Conservation (phyloP, 164 flowering plant species). For the Dillenia turbinata region DNA sequence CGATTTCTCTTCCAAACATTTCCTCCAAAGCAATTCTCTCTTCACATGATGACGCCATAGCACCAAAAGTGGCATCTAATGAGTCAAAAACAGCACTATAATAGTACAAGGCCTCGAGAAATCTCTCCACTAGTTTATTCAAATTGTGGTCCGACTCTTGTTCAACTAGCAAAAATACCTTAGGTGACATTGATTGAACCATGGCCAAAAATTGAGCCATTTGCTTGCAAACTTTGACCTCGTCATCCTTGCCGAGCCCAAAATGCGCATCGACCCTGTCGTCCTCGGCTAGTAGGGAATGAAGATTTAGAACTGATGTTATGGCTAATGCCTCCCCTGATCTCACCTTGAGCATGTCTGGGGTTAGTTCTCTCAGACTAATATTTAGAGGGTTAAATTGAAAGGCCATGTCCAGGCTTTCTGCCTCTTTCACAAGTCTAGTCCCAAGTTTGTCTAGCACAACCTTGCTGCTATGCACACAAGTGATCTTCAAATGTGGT, state of each 20-base stretch:
- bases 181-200: slow-evolving; percentile 28
- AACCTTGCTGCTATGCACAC: slow-evolving; percentile 15
- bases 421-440: slow-evolving; percentile 31
- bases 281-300: slow-evolving; percentile 33
- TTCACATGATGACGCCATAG: neutral
- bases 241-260: slow-evolving; percentile 8
- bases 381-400: slow-evolving; percentile 29
- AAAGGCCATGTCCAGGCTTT: slow-evolving; percentile 27
- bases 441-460: slow-evolving; percentile 18
- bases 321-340: slow-evolving; percentile 38
- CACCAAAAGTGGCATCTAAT: slow-evolving; percentile 14
- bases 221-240: slow-evolving; percentile 21
- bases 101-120: slow-evolving; percentile 23
- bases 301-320: slow-evolving; percentile 27
- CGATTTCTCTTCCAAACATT: slow-evolving; percentile 38
- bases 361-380: slow-evolving; percentile 13
- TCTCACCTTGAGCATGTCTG: slow-evolving; percentile 28
- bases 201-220: slow-evolving; percentile 21
- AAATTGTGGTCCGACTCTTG: slow-evolving; percentile 37
- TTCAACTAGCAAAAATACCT: slow-evolving; percentile 24
- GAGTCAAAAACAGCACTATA: slow-evolving; percentile 41
- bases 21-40: slow-evolving; percentile 26
- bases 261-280: slow-evolving; percentile 21
- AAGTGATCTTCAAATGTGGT: slow-evolving; percentile 37
- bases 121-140: slow-evolving; percentile 21